Percentiles rank a stretch among this genome's conserved stretches.
Conservation (phyloP, 495 filamentous ascomycete genomes). For the Penicillium daleae region DNA sequence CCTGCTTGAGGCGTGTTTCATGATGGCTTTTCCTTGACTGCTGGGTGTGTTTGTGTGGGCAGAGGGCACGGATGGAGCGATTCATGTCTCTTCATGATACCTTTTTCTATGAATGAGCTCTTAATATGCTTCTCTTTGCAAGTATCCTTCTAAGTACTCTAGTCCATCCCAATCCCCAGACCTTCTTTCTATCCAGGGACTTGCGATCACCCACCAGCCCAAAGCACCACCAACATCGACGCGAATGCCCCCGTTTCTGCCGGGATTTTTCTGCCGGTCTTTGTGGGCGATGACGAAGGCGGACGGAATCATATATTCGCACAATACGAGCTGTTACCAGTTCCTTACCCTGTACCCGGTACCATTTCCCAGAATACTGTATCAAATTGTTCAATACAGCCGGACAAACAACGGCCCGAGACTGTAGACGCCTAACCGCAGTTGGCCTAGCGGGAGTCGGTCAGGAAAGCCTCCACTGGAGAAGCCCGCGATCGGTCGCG, state of each 20-base stretch:
- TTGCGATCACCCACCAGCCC: neutral
- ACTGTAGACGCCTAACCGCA: constrained; percentile 15
- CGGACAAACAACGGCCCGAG: constrained; percentile 24
- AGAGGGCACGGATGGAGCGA: neutral
- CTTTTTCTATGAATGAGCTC: neutral
- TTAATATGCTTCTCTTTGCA: neutral
- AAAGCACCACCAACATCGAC: neutral
- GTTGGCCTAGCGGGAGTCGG: constrained; percentile 35
- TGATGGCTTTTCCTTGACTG: constrained; percentile 9
- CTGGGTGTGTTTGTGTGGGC: neutral
- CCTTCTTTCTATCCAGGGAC: neutral
- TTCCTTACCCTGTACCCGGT: neutral
- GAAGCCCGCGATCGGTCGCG: constrained; percentile 51
- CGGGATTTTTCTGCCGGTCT: constrained; percentile 35
- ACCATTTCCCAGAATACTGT: neutral
- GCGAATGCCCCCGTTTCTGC: constrained; percentile 10
- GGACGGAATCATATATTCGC: constrained; percentile 18
- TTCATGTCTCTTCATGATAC: neutral
- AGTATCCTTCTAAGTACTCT: neutral
- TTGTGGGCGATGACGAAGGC: constrained; percentile 38
- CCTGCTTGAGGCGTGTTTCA: constrained; percentile 24
- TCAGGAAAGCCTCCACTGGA: constrained; percentile 48
- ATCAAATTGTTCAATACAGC: neutral
- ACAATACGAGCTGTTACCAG: constrained; percentile 16
- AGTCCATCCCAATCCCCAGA: neutral